Conservation (phyloP, 1,284 basidiomycete species). For the Afroboletus lepidellus region DNA sequence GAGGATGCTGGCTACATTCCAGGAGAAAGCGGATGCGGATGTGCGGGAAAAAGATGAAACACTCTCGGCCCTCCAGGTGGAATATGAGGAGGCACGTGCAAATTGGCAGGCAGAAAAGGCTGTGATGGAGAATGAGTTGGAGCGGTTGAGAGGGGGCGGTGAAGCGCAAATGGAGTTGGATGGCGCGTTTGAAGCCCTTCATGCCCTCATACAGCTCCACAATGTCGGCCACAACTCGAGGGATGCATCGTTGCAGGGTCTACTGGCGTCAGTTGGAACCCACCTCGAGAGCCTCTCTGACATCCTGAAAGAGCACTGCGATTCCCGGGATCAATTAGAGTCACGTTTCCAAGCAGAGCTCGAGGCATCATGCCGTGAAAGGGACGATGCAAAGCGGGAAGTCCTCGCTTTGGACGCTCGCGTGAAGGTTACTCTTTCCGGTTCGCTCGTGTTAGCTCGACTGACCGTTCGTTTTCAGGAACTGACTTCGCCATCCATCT, state of each 20-base stretch:
- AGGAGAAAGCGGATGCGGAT: conserved; percentile 33
- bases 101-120: conserved; percentile 56
- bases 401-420: conserved; percentile 42
- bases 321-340: conserved; percentile 48
- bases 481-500: conserved; percentile 22
- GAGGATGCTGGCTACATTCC: conserved; percentile 37
- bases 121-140: conserved; percentile 51
- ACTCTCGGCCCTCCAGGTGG: conserved; percentile 47
- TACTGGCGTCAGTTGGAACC: conserved; percentile 49
- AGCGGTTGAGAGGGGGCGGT: conserved; percentile 28
- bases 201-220: conserved; percentile 51
- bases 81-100: conserved; percentile 53
- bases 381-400: conserved; percentile 53
- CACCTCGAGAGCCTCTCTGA: conserved; percentile 56
- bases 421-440: conserved; percentile 40
- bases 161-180: conserved; percentile 51
- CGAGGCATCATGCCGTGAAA: conserved; percentile 53
- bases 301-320: conserved; percentile 49
- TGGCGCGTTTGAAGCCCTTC: conserved; percentile 44
- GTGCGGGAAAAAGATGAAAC: conserved; percentile 50
- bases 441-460: conserved; percentile 2
- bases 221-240: conserved; percentile 51
- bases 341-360: conserved; percentile 55
- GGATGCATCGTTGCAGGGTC: conserved; percentile 50
- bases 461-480: conserved; percentile 19